phyloP scores from a whole-genome alignment of 2,329 filamentous ascomycete species.

The Colletotrichum gloeosporioides region DNA sequence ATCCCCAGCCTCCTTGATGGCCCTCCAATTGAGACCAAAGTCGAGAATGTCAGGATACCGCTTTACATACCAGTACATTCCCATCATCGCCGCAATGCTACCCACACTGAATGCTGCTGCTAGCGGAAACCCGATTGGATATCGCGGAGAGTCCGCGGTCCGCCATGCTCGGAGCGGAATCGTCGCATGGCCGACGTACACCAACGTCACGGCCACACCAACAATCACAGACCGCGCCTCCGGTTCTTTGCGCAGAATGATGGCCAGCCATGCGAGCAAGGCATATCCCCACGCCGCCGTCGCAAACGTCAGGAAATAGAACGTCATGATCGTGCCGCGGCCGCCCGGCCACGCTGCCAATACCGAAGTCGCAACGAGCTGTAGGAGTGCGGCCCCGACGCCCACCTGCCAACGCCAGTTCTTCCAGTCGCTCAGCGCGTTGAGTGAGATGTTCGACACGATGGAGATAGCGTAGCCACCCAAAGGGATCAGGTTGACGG shows the following conservation, averaged over 20 bases:
- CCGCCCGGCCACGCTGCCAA: slow-evolving; percentile 35
- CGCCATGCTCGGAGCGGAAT: slow-evolving; percentile 40
- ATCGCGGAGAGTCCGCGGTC: slow-evolving; percentile 35
- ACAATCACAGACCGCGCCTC: slow-evolving; percentile 38
- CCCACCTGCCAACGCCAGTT: slow-evolving; percentile 42
- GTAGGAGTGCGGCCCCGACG: slow-evolving; percentile 28
- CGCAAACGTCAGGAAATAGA: slow-evolving; percentile 40
- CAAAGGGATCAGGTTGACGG: slow-evolving; percentile 33
- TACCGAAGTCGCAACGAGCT: slow-evolving; percentile 34
- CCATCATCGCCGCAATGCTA: slow-evolving; percentile 34
- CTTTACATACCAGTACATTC: slow-evolving; percentile 31
- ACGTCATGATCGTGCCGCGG: slow-evolving; percentile 33
- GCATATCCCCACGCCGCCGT: slow-evolving; percentile 37
- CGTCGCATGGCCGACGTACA: slow-evolving; percentile 41
- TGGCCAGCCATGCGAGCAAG: slow-evolving; percentile 33
- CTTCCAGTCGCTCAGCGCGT: slow-evolving; percentile 39
- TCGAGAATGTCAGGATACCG: slow-evolving; percentile 24
- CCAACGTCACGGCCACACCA: slow-evolving; percentile 37
- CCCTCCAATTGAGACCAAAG: slow-evolving; percentile 1
- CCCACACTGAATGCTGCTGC: slow-evolving; percentile 34
- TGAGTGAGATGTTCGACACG: slow-evolving; percentile 24
- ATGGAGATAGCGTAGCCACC: slow-evolving; percentile 31
- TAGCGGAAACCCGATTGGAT: slow-evolving; percentile 40
- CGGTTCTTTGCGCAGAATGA: slow-evolving; percentile 33
- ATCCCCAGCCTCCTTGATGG: not conserved